Conservation (phyloP, 176 grass and related monocot genomes). For the Panicum miliaceum region DNA sequence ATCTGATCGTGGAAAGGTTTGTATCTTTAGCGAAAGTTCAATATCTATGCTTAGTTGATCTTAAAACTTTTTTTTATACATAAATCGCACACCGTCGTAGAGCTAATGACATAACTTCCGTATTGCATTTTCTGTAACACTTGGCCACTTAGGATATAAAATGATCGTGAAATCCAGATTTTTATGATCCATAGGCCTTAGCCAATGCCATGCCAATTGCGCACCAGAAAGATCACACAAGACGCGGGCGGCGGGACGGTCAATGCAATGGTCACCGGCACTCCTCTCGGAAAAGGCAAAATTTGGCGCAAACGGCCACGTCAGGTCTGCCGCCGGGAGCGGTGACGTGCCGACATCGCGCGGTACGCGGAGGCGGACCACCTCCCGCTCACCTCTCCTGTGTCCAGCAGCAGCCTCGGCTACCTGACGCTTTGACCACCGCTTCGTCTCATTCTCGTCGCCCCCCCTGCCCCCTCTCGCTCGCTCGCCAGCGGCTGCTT, state of each 20-base stretch:
- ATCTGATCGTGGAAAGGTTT: too few relatives aligned
- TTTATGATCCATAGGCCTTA: not conserved
- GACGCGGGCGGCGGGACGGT: not conserved
- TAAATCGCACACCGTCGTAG: not conserved
- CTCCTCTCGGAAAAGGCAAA: not conserved
- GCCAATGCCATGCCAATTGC: not conserved
- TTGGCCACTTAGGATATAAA: not conserved
- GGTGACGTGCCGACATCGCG: conserved; percentile 4
- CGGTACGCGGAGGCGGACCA: not conserved
- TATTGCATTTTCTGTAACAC: not conserved
- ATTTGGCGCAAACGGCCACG: not conserved
- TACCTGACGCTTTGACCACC: conserved; percentile 27
- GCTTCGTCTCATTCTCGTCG: not conserved
- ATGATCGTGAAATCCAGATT: not conserved
- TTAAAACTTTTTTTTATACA: not conserved
- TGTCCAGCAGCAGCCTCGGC: too few relatives aligned
- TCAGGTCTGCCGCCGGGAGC: not conserved
- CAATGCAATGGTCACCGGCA: too few relatives aligned
- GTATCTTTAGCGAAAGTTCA: not conserved
- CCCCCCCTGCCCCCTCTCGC: not conserved
- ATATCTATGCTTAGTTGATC: not conserved
- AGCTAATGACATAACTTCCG: not conserved
- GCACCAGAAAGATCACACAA: not conserved
- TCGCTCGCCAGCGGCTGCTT: not conserved
- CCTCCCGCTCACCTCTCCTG: not conserved